Conservation (phyloP, 345 rosid genomes). For the Bruguiera gymnorhiza region DNA sequence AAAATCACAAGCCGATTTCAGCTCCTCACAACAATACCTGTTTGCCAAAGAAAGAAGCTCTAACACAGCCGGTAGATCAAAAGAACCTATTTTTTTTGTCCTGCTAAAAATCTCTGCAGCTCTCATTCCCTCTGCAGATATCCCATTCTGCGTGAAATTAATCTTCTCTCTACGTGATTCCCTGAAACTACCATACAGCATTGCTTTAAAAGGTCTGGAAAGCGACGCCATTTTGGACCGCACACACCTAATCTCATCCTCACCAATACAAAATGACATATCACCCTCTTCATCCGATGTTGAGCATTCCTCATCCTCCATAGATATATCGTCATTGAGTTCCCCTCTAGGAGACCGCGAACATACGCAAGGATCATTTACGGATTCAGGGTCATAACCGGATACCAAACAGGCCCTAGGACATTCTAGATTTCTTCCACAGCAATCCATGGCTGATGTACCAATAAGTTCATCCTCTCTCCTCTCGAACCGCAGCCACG, state of each 20-base stretch:
- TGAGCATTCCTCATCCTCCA: slow-evolving; percentile 43
- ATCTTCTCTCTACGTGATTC: not conserved
- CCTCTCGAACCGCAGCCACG: slow-evolving; percentile 93
- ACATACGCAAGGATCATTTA: slow-evolving; percentile 64
- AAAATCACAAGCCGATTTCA: not conserved
- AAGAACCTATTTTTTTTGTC: not conserved
- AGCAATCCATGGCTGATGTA: slow-evolving; percentile 69
- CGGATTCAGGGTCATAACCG: slow-evolving; percentile 70
- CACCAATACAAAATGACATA: slow-evolving; percentile 1
- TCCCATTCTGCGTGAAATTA: not conserved
- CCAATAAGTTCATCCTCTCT: slow-evolving; percentile 89
- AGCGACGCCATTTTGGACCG: slow-evolving; percentile 1
- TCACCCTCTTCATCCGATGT: slow-evolving; percentile 4
- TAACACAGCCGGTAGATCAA: not conserved
- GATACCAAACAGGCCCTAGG: slow-evolving; percentile 72
- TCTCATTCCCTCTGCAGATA: not conserved
- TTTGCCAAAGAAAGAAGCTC: slow-evolving; percentile 7
- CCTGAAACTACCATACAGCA: slow-evolving; percentile 1
- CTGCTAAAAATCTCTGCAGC: slow-evolving; percentile 2
- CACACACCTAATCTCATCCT: not conserved
- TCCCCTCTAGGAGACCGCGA: slow-evolving; percentile 36
- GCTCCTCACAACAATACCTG: slow-evolving; percentile 1
- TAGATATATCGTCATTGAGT: slow-evolving; percentile 23
- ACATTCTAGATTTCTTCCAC: slow-evolving; percentile 78
- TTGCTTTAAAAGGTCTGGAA: slow-evolving; percentile 1